Evolutionary conservation across 2,329 filamentous ascomycete species (phyloP).

Genomic region (Venturia nashicola): DNA sequence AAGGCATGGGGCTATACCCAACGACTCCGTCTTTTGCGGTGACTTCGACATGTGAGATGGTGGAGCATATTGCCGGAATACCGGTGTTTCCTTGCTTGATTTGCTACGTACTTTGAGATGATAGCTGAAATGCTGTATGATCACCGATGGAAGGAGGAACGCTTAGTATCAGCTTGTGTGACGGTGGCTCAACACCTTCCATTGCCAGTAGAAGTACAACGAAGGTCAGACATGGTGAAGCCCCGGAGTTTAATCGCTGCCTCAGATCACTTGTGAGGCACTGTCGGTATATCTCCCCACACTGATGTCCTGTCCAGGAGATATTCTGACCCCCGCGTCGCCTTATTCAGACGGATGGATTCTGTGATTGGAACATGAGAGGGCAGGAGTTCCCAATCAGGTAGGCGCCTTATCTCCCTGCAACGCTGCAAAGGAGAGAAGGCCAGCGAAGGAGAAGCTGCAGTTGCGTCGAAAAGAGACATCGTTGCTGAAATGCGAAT

Average conservation of each 20-base stretch:
- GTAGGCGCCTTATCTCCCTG: not conserved
- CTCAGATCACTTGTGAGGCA: not conserved
- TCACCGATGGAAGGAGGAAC: too few relatives aligned
- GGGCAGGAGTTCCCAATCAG: not conserved
- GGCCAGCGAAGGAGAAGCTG: not conserved
- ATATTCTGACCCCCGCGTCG: not conserved
- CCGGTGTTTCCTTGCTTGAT: too few relatives aligned
- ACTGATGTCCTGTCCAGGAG: not conserved
- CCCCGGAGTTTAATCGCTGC: not conserved
- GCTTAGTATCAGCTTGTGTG: too few relatives aligned
- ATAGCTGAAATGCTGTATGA: too few relatives aligned
- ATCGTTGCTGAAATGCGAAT: not conserved
- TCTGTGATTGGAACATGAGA: not conserved
- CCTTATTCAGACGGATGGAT: not conserved
- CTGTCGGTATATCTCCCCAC: not conserved
- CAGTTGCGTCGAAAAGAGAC: not conserved
- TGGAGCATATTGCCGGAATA: too few relatives aligned
- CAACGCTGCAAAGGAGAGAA: not conserved
- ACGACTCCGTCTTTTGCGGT: too few relatives aligned
- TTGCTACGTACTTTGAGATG: too few relatives aligned
- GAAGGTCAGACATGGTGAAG: not conserved
- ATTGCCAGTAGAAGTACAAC: too few relatives aligned
- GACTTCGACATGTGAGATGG: too few relatives aligned
- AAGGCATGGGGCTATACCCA: too few relatives aligned
- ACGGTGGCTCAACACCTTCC: too few relatives aligned